Percentiles rank a stretch among this genome's conserved stretches.
phyloP scores from a whole-genome alignment of 2,329 filamentous ascomycete species.

The Arthroderma sp. region DNA sequence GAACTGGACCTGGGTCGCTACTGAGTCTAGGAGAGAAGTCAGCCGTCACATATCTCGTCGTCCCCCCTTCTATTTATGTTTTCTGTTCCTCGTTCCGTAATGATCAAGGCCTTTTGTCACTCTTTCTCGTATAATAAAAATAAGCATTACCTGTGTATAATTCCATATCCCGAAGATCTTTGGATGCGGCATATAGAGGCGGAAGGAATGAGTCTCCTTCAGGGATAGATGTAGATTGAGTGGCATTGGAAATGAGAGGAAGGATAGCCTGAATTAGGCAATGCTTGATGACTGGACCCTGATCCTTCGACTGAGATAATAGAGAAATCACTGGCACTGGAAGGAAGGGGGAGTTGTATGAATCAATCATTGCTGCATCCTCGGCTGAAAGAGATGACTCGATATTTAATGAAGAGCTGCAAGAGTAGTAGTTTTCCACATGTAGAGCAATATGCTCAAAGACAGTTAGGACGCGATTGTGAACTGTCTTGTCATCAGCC shows the following conservation, averaged over 20 bases:
- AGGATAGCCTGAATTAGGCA: conserved; percentile 16
- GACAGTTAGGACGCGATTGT: conserved; percentile 19
- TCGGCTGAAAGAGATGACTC: background rate
- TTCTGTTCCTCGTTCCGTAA: no score
- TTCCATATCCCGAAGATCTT: background rate
- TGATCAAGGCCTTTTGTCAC: no score
- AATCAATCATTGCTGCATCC: conserved; percentile 6
- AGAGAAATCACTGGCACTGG: conserved; percentile 13
- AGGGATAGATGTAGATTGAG: background rate
- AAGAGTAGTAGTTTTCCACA: conserved; percentile 28
- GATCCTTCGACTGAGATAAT: conserved; percentile 10
- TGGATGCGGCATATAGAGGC: background rate
- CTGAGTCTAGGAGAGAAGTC: conserved; percentile 8
- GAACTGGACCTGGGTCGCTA: conserved; percentile 15
- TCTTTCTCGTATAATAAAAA: no score
- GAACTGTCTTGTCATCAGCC: conserved; percentile 23
- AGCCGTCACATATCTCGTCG: background rate
- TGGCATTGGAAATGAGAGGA: conserved; percentile 12
- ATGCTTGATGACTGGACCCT: conserved; percentile 18
- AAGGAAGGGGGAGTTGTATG: conserved; percentile 17
- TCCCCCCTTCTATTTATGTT: background rate
- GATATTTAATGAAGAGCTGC: background rate
- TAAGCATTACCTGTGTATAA: background rate
- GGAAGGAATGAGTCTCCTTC: conserved; percentile 11
- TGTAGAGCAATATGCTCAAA: conserved; percentile 27